These are phyloP conservation scores for Wickerhamiella kurtzmanii DNA, from an alignment of 805 yeast species.

Conservation along the genomic window DNA sequence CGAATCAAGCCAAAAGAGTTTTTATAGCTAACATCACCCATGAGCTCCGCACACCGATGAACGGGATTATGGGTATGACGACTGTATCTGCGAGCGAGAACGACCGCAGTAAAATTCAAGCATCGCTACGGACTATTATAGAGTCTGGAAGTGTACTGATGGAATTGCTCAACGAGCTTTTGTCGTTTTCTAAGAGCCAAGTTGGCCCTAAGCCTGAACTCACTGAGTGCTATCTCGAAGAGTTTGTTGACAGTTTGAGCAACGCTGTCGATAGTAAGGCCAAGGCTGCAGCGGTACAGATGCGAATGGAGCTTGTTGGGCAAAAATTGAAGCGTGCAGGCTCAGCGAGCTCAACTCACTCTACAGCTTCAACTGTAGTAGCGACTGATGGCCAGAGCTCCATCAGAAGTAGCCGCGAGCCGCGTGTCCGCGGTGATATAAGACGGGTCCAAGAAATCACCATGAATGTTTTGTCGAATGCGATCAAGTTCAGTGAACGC, in stretches of 20 bases:
- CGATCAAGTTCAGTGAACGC: constrained; percentile 80
- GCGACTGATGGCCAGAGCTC: background rate
- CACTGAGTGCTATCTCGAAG: constrained; percentile 58
- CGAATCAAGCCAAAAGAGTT: constrained; percentile 88
- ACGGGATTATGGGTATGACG: constrained; percentile 93
- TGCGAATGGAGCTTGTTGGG: constrained; percentile 11
- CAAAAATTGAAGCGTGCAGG: background rate
- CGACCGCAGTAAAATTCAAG: constrained; percentile 51
- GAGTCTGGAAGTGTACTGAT: constrained; percentile 78
- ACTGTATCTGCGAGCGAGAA: constrained; percentile 81
- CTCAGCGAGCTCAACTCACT: background rate
- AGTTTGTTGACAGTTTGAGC: constrained; percentile 64
- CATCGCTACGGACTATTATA: constrained; percentile 65
- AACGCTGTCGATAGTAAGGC: constrained; percentile 52
- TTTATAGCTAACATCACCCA: constrained; percentile 90
- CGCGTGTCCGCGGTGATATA: constrained; percentile 52
- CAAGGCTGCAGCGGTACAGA: constrained; percentile 34
- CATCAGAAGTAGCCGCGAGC: background rate
- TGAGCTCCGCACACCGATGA: constrained; percentile 86
- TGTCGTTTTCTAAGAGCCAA: constrained; percentile 81
- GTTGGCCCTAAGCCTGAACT: constrained; percentile 75
- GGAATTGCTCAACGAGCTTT: constrained; percentile 77
- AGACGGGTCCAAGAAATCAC: constrained; percentile 79
- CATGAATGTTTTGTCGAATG: constrained; percentile 80
- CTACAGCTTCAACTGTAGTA: background rate